Evolutionary conservation across 371 early-diverging fungal species (phyloP).

Genomic region (Coemansia sp.): DNA sequence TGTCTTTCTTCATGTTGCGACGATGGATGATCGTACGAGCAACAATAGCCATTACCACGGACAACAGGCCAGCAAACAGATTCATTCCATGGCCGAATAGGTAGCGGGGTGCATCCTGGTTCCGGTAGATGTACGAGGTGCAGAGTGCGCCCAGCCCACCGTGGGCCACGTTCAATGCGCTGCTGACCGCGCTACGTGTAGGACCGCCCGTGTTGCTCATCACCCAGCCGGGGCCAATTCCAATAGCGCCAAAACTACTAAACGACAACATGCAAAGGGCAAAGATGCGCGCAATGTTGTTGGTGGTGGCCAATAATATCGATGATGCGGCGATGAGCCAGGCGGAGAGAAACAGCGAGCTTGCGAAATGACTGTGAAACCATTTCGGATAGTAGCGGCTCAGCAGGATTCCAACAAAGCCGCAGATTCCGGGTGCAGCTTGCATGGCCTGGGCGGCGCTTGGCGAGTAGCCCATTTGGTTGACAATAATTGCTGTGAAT

Average conservation of each 20-base stretch:
- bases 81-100: conserved; percentile 48
- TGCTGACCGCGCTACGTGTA: conserved; percentile 31
- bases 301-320: conserved; percentile 30
- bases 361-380: conserved; percentile 32
- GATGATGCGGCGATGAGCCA: conserved; percentile 35
- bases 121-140: conserved; percentile 65
- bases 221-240: conserved; percentile 44
- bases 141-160: conserved; percentile 69
- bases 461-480: too few relatives aligned
- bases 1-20: conserved; percentile 37
- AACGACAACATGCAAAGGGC: conserved; percentile 42
- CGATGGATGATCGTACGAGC: conserved; percentile 21
- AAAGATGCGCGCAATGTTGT: conserved; percentile 45
- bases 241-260: conserved; percentile 36
- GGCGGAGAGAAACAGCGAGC: conserved; percentile 29
- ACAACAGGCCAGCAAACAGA: conserved; percentile 26
- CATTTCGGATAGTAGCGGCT: conserved; percentile 8
- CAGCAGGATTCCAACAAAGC: too few relatives aligned
- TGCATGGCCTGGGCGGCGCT: too few relatives aligned
- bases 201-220: conserved; percentile 49
- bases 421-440: too few relatives aligned
- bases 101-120: conserved; percentile 61
- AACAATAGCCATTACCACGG: conserved; percentile 18
- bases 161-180: conserved; percentile 50
- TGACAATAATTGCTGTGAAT: too few relatives aligned